phyloP scores from a whole-genome alignment of 2,329 filamentous ascomycete species.

The Diaporthe sp. region DNA sequence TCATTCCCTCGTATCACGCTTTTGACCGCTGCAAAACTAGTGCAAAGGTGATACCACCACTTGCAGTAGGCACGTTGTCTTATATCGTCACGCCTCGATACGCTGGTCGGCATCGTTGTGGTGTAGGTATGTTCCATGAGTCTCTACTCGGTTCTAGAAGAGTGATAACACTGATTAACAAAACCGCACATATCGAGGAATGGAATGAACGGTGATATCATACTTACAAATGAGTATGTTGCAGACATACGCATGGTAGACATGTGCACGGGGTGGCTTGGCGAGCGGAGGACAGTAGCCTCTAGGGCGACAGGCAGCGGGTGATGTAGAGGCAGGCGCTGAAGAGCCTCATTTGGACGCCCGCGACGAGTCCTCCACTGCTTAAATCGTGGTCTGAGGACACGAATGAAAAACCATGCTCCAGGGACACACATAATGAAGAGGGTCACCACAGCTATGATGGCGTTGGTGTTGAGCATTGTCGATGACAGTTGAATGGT shows the following conservation, averaged over 20 bases:
- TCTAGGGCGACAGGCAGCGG: not conserved
- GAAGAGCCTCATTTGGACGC: not conserved
- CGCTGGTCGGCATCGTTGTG: not conserved
- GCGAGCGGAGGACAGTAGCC: not conserved
- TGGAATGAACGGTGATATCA: fast-evolving
- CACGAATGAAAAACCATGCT: not conserved
- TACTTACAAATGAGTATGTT: not conserved
- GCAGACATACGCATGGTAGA: not conserved
- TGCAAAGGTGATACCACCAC: too few species aligned
- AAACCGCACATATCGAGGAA: not conserved
- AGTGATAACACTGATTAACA: not conserved
- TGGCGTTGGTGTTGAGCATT: not conserved
- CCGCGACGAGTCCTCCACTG: not conserved
- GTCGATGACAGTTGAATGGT: too few species aligned
- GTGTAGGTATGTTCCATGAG: not conserved
- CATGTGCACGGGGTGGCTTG: too few species aligned
- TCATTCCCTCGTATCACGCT: fast-evolving
- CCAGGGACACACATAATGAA: not conserved
- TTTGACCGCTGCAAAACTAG: not conserved
- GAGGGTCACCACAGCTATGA: not conserved
- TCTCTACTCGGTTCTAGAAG: not conserved
- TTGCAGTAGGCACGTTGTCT: not conserved
- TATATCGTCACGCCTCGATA: too few species aligned
- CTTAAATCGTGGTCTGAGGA: not conserved
- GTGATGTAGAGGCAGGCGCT: not conserved